phyloP scores from a whole-genome alignment of 345 rosid species.

The Salix udensis region DNA sequence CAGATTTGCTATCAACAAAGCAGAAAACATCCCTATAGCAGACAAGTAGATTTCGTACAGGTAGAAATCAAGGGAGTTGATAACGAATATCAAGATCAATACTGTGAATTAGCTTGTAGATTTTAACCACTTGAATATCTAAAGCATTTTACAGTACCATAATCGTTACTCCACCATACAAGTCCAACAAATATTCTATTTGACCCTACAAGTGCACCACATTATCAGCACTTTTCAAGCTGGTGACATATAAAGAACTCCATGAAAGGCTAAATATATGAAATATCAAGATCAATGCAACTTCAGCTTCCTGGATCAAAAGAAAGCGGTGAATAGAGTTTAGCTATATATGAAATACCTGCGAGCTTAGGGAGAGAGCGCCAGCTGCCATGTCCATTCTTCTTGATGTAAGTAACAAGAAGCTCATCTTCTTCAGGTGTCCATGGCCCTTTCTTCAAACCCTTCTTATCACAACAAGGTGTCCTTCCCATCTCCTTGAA shows the following conservation, averaged over 20 bases:
- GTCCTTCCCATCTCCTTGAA: slow-evolving; percentile 24
- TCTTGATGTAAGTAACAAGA: slow-evolving; percentile 24
- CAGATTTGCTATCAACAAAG: background rate
- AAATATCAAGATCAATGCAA: background rate
- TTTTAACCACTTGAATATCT: background rate
- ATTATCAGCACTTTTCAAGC: background rate
- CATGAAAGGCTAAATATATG: background rate
- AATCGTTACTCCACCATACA: background rate
- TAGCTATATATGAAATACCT: background rate
- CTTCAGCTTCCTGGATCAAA: background rate
- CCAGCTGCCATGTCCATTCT: slow-evolving; percentile 41
- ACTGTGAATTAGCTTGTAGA: background rate
- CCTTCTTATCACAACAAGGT: slow-evolving; percentile 38
- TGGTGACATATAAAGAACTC: background rate
- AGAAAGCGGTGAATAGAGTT: background rate
- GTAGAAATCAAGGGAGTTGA: background rate
- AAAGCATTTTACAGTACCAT: background rate
- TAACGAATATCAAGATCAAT: background rate
- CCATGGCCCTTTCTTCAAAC: slow-evolving; percentile 39
- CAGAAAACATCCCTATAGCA: background rate
- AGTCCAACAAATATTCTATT: background rate
- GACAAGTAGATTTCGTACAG: too few species aligned
- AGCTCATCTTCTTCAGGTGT: slow-evolving; percentile 34
- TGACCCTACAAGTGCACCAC: background rate
- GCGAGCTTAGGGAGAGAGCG: slow-evolving; percentile 36